Evolutionary conservation across 2,329 filamentous ascomycete genomes (phyloP).

Genomic region (Coniochaeta pulveracea): DNA sequence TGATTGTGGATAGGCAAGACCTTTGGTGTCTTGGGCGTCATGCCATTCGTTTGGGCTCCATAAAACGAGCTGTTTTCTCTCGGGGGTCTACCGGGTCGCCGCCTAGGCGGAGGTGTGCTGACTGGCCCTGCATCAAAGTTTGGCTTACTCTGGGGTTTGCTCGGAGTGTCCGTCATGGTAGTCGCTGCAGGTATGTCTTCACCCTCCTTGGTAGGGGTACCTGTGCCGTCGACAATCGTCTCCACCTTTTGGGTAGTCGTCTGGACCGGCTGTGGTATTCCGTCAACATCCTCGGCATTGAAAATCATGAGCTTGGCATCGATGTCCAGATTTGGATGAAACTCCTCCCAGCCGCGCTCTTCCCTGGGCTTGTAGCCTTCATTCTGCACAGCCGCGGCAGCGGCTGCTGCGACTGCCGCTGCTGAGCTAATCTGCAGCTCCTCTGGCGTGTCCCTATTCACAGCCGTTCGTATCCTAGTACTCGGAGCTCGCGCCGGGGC

Average conservation of each 20-base stretch:
- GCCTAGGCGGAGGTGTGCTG: constrained; percentile 25
- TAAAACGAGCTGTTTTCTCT: constrained; percentile 43
- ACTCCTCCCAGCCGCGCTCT: constrained; percentile 95
- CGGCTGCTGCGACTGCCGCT: constrained; percentile 81
- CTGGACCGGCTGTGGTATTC: constrained; percentile 40
- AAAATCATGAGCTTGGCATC: constrained; percentile 70
- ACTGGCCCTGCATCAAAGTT: constrained; percentile 9
- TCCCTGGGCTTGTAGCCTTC: constrained; percentile 97
- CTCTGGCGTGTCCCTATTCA: constrained; percentile 36
- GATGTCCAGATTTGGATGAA: constrained; percentile 90
- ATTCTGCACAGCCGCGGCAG: constrained; percentile 76
- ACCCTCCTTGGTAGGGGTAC: constrained; percentile 33
- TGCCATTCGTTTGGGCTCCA: constrained; percentile 29
- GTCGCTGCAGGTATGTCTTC: constrained; percentile 26
- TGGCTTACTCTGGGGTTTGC: constrained; percentile 24
- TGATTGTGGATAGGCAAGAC: constrained; percentile 69
- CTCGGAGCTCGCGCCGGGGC: constrained; percentile 46
- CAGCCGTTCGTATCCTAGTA: constrained; percentile 43
- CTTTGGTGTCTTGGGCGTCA: constrained; percentile 45
- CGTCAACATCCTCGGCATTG: constrained; percentile 76
- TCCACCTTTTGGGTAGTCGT: constrained; percentile 19
- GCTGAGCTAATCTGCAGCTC: constrained; percentile 71
- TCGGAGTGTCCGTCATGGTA: constrained; percentile 31
- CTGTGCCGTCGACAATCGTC: constrained; percentile 28
- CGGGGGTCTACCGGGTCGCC: constrained; percentile 32